Conservation (phyloP, 768 basidiomycete genomes). For the Naganishia antarctica region DNA sequence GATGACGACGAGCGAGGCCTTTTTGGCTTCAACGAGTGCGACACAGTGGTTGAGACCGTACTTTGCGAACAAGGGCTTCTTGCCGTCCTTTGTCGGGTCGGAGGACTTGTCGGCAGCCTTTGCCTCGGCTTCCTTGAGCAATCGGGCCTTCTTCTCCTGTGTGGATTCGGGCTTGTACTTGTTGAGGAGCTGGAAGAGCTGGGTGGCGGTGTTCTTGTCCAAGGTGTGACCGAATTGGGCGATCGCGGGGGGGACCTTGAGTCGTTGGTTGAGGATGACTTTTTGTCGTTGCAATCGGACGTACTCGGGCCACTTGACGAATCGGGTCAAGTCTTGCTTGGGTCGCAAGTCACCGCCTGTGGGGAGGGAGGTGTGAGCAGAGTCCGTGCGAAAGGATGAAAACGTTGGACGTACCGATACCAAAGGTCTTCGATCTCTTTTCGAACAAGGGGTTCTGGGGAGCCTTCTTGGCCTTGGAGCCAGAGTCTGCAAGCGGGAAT, state of each 20-base stretch:
- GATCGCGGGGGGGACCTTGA: conserved; percentile 97
- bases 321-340: conserved; percentile 83
- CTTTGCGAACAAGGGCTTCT: conserved; percentile 94
- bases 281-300: conserved; percentile 96
- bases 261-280: conserved; percentile 92
- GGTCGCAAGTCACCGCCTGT: conserved; percentile 90
- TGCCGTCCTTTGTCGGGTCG: conserved; percentile 63
- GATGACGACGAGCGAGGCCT: conserved; percentile 90
- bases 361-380: neutral
- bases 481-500: conserved; percentile 17
- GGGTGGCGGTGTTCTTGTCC: conserved; percentile 98
- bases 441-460: conserved; percentile 94
- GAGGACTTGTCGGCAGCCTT: conserved; percentile 74
- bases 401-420: conserved; percentile 64
- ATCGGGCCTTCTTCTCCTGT: conserved; percentile 94
- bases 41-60: conserved; percentile 96
- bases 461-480: conserved; percentile 67
- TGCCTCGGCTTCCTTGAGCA: conserved; percentile 62
- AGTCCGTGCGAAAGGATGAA: neutral
- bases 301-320: conserved; percentile 99
- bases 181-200: conserved; percentile 96
- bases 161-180: conserved; percentile 67
- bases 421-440: conserved; percentile 82
- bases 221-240: conserved; percentile 91
- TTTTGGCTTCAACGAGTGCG: conserved; percentile 90